Evolutionary conservation across 768 basidiomycete species (phyloP).

Genomic region (Mycena polygramma): DNA sequence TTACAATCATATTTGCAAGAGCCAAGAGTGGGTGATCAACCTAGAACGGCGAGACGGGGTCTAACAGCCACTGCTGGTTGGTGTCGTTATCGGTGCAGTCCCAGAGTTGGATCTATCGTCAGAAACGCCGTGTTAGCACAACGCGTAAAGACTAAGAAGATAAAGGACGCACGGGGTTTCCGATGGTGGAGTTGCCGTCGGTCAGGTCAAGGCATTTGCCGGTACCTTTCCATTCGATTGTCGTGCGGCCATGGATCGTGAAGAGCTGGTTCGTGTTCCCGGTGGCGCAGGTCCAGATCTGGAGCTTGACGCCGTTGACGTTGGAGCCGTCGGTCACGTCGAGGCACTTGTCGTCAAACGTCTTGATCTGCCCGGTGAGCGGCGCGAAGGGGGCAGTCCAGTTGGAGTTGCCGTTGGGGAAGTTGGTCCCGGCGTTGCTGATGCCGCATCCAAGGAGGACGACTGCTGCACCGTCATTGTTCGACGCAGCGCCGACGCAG

Average conservation of each 20-base stretch:
- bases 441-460: neutral
- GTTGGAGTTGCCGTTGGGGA: neutral
- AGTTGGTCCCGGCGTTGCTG: neutral
- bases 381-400: neutral
- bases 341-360: neutral
- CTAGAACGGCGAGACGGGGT: too few relatives aligned
- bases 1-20: too few relatives aligned
- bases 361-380: neutral
- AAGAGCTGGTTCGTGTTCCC: neutral
- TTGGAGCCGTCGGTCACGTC: neutral
- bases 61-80: neutral
- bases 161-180: neutral
- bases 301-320: neutral
- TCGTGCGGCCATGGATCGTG: neutral
- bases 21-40: too few relatives aligned
- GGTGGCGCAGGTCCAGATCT: neutral
- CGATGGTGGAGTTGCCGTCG: slow-evolving; percentile 4
- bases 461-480: neutral
- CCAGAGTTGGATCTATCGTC: slow-evolving; percentile 8
- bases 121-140: neutral
- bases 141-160: neutral
- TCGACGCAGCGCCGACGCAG: neutral
- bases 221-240: neutral
- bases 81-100: slow-evolving; percentile 7
- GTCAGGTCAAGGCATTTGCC: slow-evolving; percentile 4